Evolutionary conservation across 768 basidiomycete species (phyloP).

Genomic region (Porphyrellus cyaneotinctus): DNA sequence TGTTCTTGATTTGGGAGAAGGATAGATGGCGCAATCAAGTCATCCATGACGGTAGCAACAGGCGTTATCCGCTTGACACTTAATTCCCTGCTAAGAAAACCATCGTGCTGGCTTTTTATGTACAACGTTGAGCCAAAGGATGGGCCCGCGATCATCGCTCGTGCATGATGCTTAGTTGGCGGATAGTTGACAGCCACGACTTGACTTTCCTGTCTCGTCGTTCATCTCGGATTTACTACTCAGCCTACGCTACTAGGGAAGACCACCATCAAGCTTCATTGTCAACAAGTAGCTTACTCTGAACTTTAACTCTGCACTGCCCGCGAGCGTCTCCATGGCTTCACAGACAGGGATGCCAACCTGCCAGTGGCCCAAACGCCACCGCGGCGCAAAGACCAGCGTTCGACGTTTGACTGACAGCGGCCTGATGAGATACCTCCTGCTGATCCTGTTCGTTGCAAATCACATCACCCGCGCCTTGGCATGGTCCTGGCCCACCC

Average conservation of each 20-base stretch:
- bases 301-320: neutral
- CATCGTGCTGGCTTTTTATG: neutral
- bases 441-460: constrained; percentile 12
- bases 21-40: neutral
- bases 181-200: neutral
- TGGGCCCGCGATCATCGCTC: constrained; percentile 1
- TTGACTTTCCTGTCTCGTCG: neutral
- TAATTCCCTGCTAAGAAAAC: neutral
- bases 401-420: neutral
- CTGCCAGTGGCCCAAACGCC: neutral
- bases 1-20: neutral
- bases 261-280: constrained; percentile 7
- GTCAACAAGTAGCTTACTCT: neutral
- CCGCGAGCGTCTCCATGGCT: neutral
- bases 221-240: neutral
- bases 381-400: neutral
- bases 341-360: neutral
- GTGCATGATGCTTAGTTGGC: neutral
- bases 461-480: constrained; percentile 8
- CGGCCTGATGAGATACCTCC: constrained; percentile 5
- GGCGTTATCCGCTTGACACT: neutral
- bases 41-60: neutral
- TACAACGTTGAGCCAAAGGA: neutral
- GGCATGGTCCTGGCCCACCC: constrained; percentile 30
- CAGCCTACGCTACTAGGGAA: neutral